Evolutionary conservation across 2,329 filamentous ascomycete genomes (phyloP), one percentile per base, ranked within the genome.

Genomic region (Mollisiaceae sp.): DNA sequence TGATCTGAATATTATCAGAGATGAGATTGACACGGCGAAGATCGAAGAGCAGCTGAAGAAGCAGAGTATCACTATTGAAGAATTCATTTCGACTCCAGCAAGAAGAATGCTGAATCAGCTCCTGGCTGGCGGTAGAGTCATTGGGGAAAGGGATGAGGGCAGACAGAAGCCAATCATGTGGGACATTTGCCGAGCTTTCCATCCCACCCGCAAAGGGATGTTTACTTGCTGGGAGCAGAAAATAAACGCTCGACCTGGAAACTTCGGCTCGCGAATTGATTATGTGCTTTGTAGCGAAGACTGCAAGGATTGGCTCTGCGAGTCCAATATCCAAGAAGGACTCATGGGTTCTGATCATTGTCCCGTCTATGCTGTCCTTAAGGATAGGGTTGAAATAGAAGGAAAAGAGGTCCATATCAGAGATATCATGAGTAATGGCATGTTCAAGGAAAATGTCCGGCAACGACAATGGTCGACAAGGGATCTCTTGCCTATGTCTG

Each of bases 181-280:
- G 85, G 95, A 99, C 79, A 82, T 96, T 20, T 94, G 91, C 71
- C 86, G 95, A 58, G 86, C 85, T 32, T 96, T 94, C 74, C 91
- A 97, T 74, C 91, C 92, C 0, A 79, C 82, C n/a, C 85, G 95
- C 45, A 82, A 83, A 67, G 93, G 93, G 67, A 98, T 99, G 95
- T 98, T 93, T 77, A 98, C 95, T 0, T 97, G 94, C 77, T 98
- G 94, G 94, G 93, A 98, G 69, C 94, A 92, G 59, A 94, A 91
- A 76, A 91, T 93, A 75, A 98, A 98, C 77, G 92, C 92, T n/a
- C 85, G 95, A n/a, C 94, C 94, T 2, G 93, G 92, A 2, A 98
- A 98, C 76, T 96, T 91, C 77, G 95, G 95, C 6, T 91, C 92
- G 62, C 87, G 95, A 41, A 98, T 98, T 72, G 95, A 99, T 78